Evolutionary conservation across 495 filamentous ascomycete genomes (phyloP), one percentile per base, ranked within the genome.

Genomic region (Talaromyces ruber): DNA sequence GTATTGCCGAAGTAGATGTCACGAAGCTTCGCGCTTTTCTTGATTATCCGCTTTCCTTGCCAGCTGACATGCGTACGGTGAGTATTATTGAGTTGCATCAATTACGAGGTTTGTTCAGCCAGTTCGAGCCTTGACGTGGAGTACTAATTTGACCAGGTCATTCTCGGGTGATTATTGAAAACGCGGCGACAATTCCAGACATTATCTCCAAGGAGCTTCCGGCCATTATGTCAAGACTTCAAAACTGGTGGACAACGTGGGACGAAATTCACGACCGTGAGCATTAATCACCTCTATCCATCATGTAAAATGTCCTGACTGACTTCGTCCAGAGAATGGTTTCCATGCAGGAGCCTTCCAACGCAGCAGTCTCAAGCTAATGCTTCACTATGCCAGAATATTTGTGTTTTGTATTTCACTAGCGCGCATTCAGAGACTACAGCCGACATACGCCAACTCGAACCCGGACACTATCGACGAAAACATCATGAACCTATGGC

Each of bases 1-100:
- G 75, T 8, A 72, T 78, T 28, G 72, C 68, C 4, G 75, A 76
- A 59, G 75, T 78, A 1, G 72, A 76, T 63, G 64, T 74, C 14
- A 66, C 63, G 26, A 78, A 78, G 58, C 63, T 78, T 14, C 70
- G 72, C 26, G 73, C 63, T 29, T 76, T 78, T 50, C 64, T 78
- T 0, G 74, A 78, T 24, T 76, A 76, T 63, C 75, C 75, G 6
- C 71, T 78, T 4, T 76, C 75, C 0, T 61, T 78, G n/a, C 74
- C 73, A 2, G 71, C 67, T 56, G 75, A 78, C 62, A 72, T 78
- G 71, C 71, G 75, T 2, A 78, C 74, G 4, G 70, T 78, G 6
- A 74, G 63, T 14, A 76, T 78, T 5, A 75, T 78, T 60, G 75
- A 78, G 50, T 60, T 75, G 54, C 75, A 78, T 66, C 75, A 78